Conservation (phyloP, 805 yeast species). For the Zygosaccharomyces kombuchaensis region DNA sequence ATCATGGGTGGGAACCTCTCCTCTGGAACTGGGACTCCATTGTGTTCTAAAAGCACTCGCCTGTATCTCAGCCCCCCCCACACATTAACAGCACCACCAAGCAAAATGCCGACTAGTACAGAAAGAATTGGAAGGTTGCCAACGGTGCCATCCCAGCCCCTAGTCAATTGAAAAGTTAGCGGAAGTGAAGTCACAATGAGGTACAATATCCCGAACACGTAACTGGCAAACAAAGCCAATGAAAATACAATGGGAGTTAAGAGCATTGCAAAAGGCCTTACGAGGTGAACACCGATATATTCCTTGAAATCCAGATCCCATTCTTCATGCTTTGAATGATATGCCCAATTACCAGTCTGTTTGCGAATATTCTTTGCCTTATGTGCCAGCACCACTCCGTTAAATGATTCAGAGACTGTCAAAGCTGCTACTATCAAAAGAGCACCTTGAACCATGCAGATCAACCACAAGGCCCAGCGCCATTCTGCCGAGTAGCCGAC, state of each 20-base stretch:
- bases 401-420: slow-evolving; percentile 62
- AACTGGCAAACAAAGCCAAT: slow-evolving; percentile 66
- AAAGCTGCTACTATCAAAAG: slow-evolving; percentile 36
- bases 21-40: slow-evolving; percentile 2
- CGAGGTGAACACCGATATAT: slow-evolving; percentile 54
- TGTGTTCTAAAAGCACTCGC: background rate
- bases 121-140: background rate
- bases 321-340: slow-evolving; percentile 72
- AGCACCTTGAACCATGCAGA: slow-evolving; percentile 54
- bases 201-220: slow-evolving; percentile 75
- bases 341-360: slow-evolving; percentile 76
- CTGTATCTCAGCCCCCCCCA: slow-evolving; percentile 1
- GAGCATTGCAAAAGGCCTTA: slow-evolving; percentile 68
- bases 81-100: background rate
- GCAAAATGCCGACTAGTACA: background rate
- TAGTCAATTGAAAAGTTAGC: background rate
- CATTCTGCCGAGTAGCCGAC: slow-evolving; percentile 61
- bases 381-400: slow-evolving; percentile 55
- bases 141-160: background rate
- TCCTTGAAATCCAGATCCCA: slow-evolving; percentile 53
- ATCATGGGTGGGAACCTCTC: slow-evolving; percentile 6
- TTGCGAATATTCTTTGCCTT: slow-evolving; percentile 62
- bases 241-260: slow-evolving; percentile 62
- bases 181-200: slow-evolving; percentile 26
- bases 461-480: slow-evolving; percentile 77